Conservation (phyloP, 495 filamentous ascomycete genomes). For the Sabuloglossum arenarium region DNA sequence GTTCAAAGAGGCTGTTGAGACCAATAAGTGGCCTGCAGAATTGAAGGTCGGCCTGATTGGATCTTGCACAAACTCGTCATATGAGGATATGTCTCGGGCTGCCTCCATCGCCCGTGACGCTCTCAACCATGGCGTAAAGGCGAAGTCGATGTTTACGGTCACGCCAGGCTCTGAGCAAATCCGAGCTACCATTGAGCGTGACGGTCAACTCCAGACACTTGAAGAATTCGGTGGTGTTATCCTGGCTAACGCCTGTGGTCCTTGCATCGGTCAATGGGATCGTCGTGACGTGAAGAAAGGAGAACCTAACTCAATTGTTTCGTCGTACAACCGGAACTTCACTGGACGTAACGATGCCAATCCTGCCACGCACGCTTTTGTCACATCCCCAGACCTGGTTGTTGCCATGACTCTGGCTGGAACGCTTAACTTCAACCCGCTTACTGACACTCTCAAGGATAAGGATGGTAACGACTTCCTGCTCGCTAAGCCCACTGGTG, state of each 20-base stretch:
- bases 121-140: slow-evolving; percentile 79
- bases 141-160: slow-evolving; percentile 83
- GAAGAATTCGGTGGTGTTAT: slow-evolving; percentile 96
- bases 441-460: slow-evolving; percentile 85
- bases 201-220: slow-evolving; percentile 88
- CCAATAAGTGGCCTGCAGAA: slow-evolving; percentile 92
- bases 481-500: slow-evolving; percentile 59
- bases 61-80: slow-evolving; percentile 98
- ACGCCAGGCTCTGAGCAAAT: slow-evolving; percentile 97
- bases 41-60: slow-evolving; percentile 93
- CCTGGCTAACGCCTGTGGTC: slow-evolving; percentile 83
- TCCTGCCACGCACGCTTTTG: slow-evolving; percentile 95
- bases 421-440: slow-evolving; percentile 85
- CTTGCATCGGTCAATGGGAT: slow-evolving; percentile 76
- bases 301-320: slow-evolving; percentile 86
- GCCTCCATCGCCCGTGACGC: slow-evolving; percentile 92
- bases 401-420: slow-evolving; percentile 84
- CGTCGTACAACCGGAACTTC: slow-evolving; percentile 98
- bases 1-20: slow-evolving; percentile 85
- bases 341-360: slow-evolving; percentile 98
- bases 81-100: slow-evolving; percentile 95
- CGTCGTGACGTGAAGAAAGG: slow-evolving; percentile 91
- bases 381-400: slow-evolving; percentile 93
- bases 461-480: slow-evolving; percentile 94
- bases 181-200: slow-evolving; percentile 82